phyloP scores from a whole-genome alignment of 345 rosid species.

The Eucalyptus leucophloia region DNA sequence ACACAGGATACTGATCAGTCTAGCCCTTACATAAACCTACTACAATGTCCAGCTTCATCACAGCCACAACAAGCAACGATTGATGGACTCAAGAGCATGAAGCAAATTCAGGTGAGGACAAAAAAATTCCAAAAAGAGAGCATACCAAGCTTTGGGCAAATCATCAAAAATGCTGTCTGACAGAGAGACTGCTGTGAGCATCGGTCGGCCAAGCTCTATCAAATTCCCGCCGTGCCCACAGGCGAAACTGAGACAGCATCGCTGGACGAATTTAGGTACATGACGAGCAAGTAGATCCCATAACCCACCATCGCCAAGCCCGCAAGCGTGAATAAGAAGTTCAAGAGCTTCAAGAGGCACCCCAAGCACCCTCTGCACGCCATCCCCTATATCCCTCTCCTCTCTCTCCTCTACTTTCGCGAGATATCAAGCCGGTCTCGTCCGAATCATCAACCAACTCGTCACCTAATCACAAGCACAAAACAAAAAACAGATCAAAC shows the following conservation, averaged over 20 bases:
- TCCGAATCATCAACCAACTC: slow-evolving; percentile 12
- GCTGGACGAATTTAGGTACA: slow-evolving; percentile 37
- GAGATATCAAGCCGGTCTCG: not conserved
- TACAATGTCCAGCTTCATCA: not conserved
- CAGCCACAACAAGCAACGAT: not conserved
- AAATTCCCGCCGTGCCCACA: slow-evolving; percentile 6
- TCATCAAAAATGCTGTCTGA: slow-evolving; percentile 39
- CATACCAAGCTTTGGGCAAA: slow-evolving; percentile 89
- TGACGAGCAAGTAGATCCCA: slow-evolving; percentile 90
- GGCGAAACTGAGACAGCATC: slow-evolving; percentile 8
- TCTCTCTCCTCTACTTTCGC: not conserved
- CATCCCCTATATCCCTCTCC: slow-evolving; percentile 19
- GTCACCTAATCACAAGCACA: slow-evolving; percentile 1
- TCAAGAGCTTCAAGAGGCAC: slow-evolving; percentile 75
- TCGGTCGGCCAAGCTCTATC: slow-evolving; percentile 72
- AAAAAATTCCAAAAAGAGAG: not conserved
- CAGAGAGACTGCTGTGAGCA: slow-evolving; percentile 60
- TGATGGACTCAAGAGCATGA: not conserved
- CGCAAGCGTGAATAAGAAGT: slow-evolving; percentile 60
- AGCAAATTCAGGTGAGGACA: not conserved
- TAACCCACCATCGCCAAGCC: slow-evolving; percentile 92
- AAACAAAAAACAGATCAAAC: not conserved
- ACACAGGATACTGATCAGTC: not conserved
- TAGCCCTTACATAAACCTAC: not conserved
- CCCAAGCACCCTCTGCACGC: slow-evolving; percentile 76